phyloP scores from a whole-genome alignment of 805 yeast genomes.

The Wickerhamiella kurtzmanii region DNA sequence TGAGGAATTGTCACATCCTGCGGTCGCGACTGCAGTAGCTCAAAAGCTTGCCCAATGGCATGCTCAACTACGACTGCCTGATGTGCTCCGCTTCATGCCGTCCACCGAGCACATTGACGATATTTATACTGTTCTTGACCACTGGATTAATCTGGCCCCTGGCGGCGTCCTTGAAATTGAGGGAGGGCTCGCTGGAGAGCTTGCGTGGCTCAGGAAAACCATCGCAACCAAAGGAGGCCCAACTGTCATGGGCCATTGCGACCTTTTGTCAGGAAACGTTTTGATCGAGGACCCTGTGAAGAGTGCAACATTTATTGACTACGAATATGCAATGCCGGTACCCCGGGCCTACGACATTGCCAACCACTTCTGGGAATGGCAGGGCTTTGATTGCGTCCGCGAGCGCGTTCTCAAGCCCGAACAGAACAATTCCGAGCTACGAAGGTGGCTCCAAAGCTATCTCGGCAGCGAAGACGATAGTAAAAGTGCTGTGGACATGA shows the following conservation, averaged over 20 bases:
- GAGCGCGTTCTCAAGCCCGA: slow-evolving; percentile 44
- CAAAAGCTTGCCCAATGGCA: slow-evolving; percentile 64
- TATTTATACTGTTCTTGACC: slow-evolving; percentile 46
- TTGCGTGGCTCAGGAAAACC: slow-evolving; percentile 38
- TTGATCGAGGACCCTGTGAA: slow-evolving; percentile 27
- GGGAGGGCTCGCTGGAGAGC: slow-evolving; percentile 36
- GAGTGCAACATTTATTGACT: slow-evolving; percentile 46
- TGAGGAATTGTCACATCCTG: slow-evolving; percentile 36
- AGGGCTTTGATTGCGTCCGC: slow-evolving; percentile 61
- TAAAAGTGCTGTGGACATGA: slow-evolving; percentile 27
- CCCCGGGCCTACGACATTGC: slow-evolving; percentile 66
- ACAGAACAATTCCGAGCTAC: slow-evolving; percentile 31
- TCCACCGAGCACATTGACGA: slow-evolving; percentile 23
- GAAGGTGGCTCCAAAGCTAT: slow-evolving; percentile 48
- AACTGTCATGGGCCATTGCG: slow-evolving; percentile 54
- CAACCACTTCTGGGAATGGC: slow-evolving; percentile 69
- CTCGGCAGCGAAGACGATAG: slow-evolving; percentile 25
- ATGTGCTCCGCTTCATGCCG: slow-evolving; percentile 27
- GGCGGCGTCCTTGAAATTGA: slow-evolving; percentile 28
- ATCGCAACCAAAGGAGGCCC: slow-evolving; percentile 35
- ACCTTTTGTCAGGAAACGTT: slow-evolving; percentile 59
- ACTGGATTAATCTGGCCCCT: slow-evolving; percentile 56
- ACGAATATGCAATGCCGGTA: slow-evolving; percentile 59
- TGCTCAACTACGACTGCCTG: slow-evolving; percentile 25
- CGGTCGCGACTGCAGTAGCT: slow-evolving; percentile 45